Evolutionary conservation across 106 monocot species (phyloP).

Genomic region (Gastrodia elata): DNA sequence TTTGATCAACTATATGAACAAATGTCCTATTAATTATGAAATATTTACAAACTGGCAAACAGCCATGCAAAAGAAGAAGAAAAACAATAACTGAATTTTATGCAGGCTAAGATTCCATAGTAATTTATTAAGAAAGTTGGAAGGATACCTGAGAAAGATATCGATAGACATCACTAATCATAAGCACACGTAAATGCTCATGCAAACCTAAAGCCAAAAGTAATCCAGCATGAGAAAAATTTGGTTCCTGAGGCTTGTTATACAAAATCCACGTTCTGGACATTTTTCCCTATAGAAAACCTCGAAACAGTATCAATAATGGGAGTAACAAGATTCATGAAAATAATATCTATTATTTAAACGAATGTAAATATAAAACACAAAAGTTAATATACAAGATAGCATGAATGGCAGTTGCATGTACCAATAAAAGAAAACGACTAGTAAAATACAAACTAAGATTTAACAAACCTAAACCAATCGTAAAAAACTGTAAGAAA

Average conservation of each 20-base stretch:
- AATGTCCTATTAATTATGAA: neutral
- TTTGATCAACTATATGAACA: neutral
- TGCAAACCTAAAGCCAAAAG: slow-evolving; percentile 90
- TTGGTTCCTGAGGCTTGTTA: slow-evolving; percentile 82
- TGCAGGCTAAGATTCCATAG: neutral
- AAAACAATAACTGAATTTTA: neutral
- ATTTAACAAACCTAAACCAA: neutral
- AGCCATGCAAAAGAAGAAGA: neutral
- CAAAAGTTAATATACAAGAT: too few species aligned
- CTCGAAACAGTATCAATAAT: slow-evolving; percentile 4
- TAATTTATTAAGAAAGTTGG: neutral
- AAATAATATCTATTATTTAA: neutral
- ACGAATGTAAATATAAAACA: neutral
- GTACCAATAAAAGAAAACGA: neutral
- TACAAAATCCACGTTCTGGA: slow-evolving; percentile 89
- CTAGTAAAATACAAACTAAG: neutral
- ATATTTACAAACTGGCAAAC: neutral
- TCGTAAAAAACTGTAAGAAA: neutral
- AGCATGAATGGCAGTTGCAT: neutral
- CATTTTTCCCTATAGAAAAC: slow-evolving; percentile 63
- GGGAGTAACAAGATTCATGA: neutral
- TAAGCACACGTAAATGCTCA: slow-evolving; percentile 68
- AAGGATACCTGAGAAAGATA: slow-evolving; percentile 64
- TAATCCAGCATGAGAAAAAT: slow-evolving; percentile 78
- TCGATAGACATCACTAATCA: slow-evolving; percentile 62